Conservation (phyloP, 2,329 filamentous ascomycete genomes). For the Xylaria sp. region DNA sequence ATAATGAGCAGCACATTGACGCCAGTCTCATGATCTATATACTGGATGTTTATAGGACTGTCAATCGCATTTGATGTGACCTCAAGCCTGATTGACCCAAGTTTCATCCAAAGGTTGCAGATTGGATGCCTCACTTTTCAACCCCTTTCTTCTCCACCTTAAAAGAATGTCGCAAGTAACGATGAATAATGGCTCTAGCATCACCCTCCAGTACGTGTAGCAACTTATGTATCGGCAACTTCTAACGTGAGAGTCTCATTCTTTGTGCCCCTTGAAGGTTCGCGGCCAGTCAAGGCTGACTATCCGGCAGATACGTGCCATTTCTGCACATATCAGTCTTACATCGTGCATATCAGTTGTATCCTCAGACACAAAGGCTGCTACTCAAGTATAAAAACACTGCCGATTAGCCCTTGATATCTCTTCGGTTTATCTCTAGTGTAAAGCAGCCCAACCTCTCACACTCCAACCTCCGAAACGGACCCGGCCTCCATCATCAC, state of each 20-base stretch:
- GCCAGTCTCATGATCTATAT: background rate
- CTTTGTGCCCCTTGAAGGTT: background rate
- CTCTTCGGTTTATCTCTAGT: background rate
- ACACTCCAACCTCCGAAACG: background rate
- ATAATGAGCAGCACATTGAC: background rate
- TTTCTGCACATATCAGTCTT: background rate
- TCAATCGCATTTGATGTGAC: no score
- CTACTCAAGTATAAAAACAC: slow-evolving; percentile 9
- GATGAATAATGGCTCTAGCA: no score
- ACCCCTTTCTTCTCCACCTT: background rate
- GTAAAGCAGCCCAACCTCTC: background rate
- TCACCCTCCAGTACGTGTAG: background rate
- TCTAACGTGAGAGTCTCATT: background rate
- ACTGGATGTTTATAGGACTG: background rate
- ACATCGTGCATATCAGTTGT: background rate
- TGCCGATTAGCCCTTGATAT: background rate
- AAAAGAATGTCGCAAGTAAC: background rate
- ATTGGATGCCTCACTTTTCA: background rate
- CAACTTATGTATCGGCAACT: background rate
- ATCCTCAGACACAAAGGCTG: background rate
- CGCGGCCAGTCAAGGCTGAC: background rate
- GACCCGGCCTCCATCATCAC: background rate
- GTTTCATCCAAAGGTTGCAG: background rate
- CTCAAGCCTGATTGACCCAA: background rate
- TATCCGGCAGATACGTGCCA: background rate